Evolutionary conservation across 371 early-diverging fungal genomes (phyloP), one percentile per base, ranked within the genome.

Genomic region (Mortierella sp.): DNA sequence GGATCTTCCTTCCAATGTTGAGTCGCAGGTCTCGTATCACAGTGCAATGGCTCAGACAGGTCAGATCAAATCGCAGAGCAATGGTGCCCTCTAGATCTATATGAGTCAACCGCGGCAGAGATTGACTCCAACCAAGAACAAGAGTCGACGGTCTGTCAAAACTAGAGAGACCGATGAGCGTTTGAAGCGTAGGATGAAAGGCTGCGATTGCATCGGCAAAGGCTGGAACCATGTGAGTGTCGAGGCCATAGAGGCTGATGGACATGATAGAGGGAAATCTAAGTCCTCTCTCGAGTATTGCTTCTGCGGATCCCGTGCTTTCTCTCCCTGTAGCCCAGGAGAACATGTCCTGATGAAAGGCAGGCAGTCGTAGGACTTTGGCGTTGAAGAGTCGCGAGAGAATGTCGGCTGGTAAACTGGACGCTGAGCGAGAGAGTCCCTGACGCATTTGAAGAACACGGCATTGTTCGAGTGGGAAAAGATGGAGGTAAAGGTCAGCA

Each of bases 21-120:
- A 83, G 72, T 27, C 71, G 38, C 16, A 83, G 49, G 24, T 68
- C 71, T 43, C 16, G 21, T 12, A 83, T 56, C 0, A 44, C 65
- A 16, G 77, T 65, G 29, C 83, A 83, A 38, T 54, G 56, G 8
- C n/a, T 48, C 18, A 83, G 58, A 7, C 77, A 74, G 1, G 16
- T 27, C 24, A 79, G 18, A 24, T 83, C 65, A 65, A 83, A 83
- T 27, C 32, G 43, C 1, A 71, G 72, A n/a, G 83, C 83, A 14
- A 83, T 43, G 3, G 80, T 76, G 14, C 83, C 83, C 60, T 79
- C 80, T 10, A 83, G 70, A 18, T 79, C 80, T 11, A 83, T 60
- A 18, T n/a, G 55, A 3, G 71, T 70, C 32, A 83, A 54, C 16
- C 72, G 63, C 3, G 80, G 80, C 35, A 83, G 74, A 1, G 8